Base-by-base conservation (phyloP, 2,329 filamentous ascomycete species). In the Fusarium marasasianum region DNA sequence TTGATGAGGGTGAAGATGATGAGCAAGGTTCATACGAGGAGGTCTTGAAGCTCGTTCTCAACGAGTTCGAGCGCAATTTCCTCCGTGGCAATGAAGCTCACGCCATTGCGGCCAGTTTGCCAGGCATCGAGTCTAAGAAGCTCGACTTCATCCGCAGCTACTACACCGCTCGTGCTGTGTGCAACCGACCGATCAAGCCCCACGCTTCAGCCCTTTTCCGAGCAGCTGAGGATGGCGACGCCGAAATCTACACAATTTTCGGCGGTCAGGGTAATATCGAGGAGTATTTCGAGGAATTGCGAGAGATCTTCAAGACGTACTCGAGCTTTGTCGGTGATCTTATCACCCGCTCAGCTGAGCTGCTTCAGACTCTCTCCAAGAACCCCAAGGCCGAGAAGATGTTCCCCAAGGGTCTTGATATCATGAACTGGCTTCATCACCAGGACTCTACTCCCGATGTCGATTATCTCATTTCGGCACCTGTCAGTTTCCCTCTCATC, bases 261-360 rank as follows among this genome's bases (percentile, higher is more conserved):
- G 96, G 96, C 69, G 96, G 96, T 12, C 96, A 99, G 83, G 96
- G 96, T 78, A 99, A 99, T 84, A 98, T 99, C 74, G 96, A 99
- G 84, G 97, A 99, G 85, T 99, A 99, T 85, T 99, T 99, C 80
- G 96, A 99, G 77, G 96, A 99, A 86, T 90, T 99, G 72, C 92
- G 96, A 64, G 93, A 97, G 82, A 90, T 98, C 66, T 96, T 96
- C 86, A 91, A 88, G 78, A 98, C 95, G 68, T 99, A 99, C 84
- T 92, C 94, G 18, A 93, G 93, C 35, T 97, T 99, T 76, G 91
- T 98, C 10, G 93, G 94, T 76, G 94, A 97, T 75, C 91, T 98
- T 74, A 89, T 99, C 79, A 88, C 89, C 35, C 89, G 91, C 31
- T 92, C 95, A 13, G 95, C 96, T 20, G 93, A 97, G 80, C 91